Evolutionary conservation across 78 protist species (phyloP), one percentile per base, ranked within the genome.

Genomic region (Cavenderia fasciculata): DNA sequence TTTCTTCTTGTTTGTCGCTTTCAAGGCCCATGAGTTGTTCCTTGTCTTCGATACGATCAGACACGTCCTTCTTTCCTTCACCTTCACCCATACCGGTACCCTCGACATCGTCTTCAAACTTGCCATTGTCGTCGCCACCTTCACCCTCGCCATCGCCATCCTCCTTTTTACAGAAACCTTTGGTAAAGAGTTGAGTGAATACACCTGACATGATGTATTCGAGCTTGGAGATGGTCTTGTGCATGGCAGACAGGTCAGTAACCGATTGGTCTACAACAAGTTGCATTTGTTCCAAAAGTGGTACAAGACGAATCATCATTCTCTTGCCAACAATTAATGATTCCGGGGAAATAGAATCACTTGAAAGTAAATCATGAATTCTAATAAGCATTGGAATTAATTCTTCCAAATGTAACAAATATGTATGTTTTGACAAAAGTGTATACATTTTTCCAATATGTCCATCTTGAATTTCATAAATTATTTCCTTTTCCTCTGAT

Each of bases 61-160:
- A 74, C 31, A 96, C 95, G 77, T 97, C 97, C 41, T 94, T 85
- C 85, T 84, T 75, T 38, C 97, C 97, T 38, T 92, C 61, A 52
- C 97, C 98, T 66, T 90, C 96, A 49, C 98, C 97, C 88, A 95
- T 74, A 36, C 97, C 98, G 16, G 85, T 84, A 14, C 96, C 96
- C 52, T 71, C 65, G 4, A 71, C 86, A 63, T 93, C 95, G 25
- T 94, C 96, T 46, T 77, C 76, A 57, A 74, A 78, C 12, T 72
- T 49, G 12, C 59, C 59, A 19, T 23, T 41, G 10, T 31, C 84
- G 19, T 70, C 93, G 12, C 57, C 85, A 0, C 21, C 77, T 19
- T 49, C 93, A 23, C 38, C 93, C 27, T 77, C 85, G 0, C 61
- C 59, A 19, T 44, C 63, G 2, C 66, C 92, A 18, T 62, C 59